Evolutionary conservation across 2,329 filamentous ascomycete species (phyloP).

Genomic region (Verticillium dahliae): DNA sequence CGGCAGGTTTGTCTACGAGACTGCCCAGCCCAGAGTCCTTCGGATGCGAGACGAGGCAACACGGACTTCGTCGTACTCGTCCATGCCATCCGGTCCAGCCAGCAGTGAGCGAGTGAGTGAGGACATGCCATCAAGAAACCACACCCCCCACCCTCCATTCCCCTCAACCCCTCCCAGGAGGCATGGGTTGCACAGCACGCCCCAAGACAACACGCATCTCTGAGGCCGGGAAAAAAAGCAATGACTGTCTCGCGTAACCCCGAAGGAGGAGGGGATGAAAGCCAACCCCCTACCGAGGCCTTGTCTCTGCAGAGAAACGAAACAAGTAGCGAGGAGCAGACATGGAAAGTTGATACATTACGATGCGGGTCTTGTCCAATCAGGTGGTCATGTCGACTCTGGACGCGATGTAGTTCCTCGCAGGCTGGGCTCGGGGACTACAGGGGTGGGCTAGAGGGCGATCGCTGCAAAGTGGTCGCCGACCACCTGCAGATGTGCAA

Average conservation of each 20-base stretch:
- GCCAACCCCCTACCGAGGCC: neutral
- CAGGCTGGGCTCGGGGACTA: neutral
- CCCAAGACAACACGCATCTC: neutral
- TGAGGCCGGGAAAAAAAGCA: neutral
- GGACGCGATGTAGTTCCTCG: neutral
- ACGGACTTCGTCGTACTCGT: too few relatives aligned
- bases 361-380: neutral
- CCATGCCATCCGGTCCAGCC: neutral
- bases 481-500: slow-evolving; percentile 8
- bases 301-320: neutral
- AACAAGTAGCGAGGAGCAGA: neutral
- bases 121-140: neutral
- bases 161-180: neutral
- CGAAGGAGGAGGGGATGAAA: neutral
- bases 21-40: too few relatives aligned
- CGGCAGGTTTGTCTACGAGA: too few relatives aligned
- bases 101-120: neutral
- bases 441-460: neutral
- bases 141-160: neutral
- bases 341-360: neutral
- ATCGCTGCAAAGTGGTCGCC: slow-evolving; percentile 4
- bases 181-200: neutral
- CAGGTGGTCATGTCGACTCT: neutral
- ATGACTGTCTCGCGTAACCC: neutral
- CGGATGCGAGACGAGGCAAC: too few relatives aligned